Percentiles rank a stretch among this genome's conserved stretches.
These are phyloP conservation scores for Boletus coccyginus DNA, from an alignment of 768 basidiomycete genomes.

Conservation along the genomic window DNA sequence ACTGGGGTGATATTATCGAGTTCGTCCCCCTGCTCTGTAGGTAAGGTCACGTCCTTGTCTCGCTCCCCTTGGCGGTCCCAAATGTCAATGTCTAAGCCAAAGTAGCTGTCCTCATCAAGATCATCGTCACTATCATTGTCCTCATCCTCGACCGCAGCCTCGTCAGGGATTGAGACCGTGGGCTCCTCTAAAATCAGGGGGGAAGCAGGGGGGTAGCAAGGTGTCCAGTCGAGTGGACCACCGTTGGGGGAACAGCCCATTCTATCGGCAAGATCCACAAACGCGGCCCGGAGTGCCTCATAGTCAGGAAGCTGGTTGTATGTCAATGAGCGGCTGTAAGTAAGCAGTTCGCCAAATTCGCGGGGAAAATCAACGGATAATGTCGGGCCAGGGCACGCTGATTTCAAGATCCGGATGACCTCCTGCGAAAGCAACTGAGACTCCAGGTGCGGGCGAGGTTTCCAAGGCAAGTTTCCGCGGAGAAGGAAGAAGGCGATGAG, in stretches of 20 bases:
- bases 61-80: slow-evolving; percentile 1
- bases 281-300: not conserved
- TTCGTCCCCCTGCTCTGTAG: not conserved
- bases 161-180: not conserved
- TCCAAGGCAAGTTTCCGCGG: slow-evolving; percentile 1
- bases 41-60: not conserved
- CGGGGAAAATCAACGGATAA: not conserved
- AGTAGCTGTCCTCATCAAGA: slow-evolving; percentile 1
- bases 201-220: not conserved
- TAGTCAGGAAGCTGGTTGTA: slow-evolving; percentile 2
- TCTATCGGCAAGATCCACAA: not conserved
- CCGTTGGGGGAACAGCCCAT: not conserved
- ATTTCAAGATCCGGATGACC: not conserved
- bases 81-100: not conserved
- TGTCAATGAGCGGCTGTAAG: slow-evolving; percentile 1
- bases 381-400: not conserved
- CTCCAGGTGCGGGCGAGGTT: not conserved
- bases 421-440: not conserved
- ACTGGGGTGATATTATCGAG: not conserved
- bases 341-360: not conserved
- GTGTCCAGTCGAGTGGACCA: slow-evolving; percentile 6
- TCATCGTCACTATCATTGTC: not conserved
- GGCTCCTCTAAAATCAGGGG: not conserved
- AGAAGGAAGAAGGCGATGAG: not conserved
- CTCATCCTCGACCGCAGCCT: not conserved